phyloP scores from a whole-genome alignment of 2,329 filamentous ascomycete species.

The Colletotrichum sp. region DNA sequence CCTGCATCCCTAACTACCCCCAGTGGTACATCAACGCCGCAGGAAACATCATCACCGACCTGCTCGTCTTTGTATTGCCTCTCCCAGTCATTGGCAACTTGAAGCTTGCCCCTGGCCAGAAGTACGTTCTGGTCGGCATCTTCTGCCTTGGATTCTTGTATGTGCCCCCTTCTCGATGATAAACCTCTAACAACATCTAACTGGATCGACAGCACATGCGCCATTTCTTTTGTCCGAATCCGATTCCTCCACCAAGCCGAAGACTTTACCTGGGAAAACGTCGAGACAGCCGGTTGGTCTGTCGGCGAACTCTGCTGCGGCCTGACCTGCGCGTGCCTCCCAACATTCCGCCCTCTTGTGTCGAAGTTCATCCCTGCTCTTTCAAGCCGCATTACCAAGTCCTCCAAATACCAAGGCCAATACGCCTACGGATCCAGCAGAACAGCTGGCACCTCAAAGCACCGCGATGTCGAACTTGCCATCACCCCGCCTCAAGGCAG shows the following conservation, averaged over 20 bases:
- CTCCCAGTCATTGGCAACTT: constrained; percentile 20
- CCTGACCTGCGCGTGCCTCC: constrained; percentile 27
- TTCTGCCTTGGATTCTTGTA: constrained; percentile 25
- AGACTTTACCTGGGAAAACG: constrained; percentile 27
- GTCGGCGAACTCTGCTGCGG: constrained; percentile 26
- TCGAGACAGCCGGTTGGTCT: constrained; percentile 28
- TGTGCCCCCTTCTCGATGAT: neutral
- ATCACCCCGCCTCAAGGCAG: neutral
- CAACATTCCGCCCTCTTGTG: constrained; percentile 27
- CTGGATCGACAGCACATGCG: constrained; percentile 16
- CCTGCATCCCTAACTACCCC: constrained; percentile 25
- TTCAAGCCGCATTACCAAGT: neutral
- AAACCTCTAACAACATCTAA: neutral
- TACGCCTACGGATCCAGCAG: neutral
- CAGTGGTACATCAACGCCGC: constrained; percentile 29
- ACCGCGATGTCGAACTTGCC: constrained; percentile 5
- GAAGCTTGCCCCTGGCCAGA: constrained; percentile 16
- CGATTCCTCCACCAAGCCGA: constrained; percentile 20
- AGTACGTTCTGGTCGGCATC: constrained; percentile 27
- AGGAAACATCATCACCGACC: constrained; percentile 23
- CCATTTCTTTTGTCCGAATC: constrained; percentile 29
- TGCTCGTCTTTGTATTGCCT: constrained; percentile 22
- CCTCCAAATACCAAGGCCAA: neutral
- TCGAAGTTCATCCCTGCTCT: constrained; percentile 1
- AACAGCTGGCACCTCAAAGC: neutral